Conservation (phyloP, 1,139 yeast species). For the Geotrichum cucujoidarum region DNA sequence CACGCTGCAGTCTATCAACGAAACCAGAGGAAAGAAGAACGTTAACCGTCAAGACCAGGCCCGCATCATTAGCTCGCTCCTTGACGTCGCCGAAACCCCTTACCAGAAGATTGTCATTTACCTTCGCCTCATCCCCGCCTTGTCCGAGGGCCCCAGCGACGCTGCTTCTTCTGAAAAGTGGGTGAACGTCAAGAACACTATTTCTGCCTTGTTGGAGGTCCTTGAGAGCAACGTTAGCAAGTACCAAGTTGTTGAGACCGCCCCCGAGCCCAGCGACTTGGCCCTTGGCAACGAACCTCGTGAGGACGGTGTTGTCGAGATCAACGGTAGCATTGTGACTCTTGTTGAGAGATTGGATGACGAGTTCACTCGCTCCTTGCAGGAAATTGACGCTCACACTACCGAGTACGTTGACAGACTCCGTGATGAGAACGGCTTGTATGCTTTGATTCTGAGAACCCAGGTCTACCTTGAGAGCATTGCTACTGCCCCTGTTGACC, state of each 20-base stretch:
- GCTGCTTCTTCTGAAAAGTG: slow-evolving; percentile 81
- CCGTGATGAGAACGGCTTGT: slow-evolving; percentile 77
- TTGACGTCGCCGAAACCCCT: slow-evolving; percentile 48
- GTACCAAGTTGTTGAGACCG: slow-evolving; percentile 75
- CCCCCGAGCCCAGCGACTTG: slow-evolving; percentile 70
- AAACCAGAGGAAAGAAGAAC: slow-evolving; percentile 93
- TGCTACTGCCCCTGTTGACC: slow-evolving; percentile 41
- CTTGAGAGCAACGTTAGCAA: slow-evolving; percentile 56
- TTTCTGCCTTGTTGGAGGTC: slow-evolving; percentile 56
- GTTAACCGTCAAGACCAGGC: slow-evolving; percentile 81
- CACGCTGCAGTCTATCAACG: slow-evolving; percentile 69
- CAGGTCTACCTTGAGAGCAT: slow-evolving; percentile 76
- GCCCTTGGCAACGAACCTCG: slow-evolving; percentile 63
- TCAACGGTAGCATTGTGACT: slow-evolving; percentile 81
- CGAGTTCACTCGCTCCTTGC: slow-evolving; percentile 83
- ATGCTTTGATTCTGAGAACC: slow-evolving; percentile 71
- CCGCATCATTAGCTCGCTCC: slow-evolving; percentile 58
- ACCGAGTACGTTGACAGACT: slow-evolving; percentile 88
- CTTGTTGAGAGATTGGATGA: slow-evolving; percentile 91
- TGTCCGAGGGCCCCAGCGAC: slow-evolving; percentile 69
- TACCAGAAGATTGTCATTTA: slow-evolving; percentile 77
- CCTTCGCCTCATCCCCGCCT: slow-evolving; percentile 76
- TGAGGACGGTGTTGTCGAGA: slow-evolving; percentile 66
- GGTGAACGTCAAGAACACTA: slow-evolving; percentile 64
- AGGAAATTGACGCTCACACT: slow-evolving; percentile 90